Evolutionary conservation across 2,329 filamentous ascomycete species (phyloP).

Genomic region (Myriosclerotinia curreyana): DNA sequence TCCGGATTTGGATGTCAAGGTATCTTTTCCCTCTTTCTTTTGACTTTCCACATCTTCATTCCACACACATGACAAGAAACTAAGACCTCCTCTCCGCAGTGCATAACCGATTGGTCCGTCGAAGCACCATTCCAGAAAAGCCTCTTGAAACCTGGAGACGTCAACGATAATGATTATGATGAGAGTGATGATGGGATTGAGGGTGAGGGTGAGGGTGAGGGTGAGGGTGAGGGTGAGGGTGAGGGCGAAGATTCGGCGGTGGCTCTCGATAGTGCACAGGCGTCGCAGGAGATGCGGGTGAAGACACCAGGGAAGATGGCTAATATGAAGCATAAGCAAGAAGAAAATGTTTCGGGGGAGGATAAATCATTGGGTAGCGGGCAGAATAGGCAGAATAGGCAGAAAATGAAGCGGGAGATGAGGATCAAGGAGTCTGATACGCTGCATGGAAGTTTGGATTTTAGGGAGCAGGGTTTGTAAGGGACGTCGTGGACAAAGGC

Average conservation of each 20-base stretch:
- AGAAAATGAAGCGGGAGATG: neutral
- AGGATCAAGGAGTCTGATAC: neutral
- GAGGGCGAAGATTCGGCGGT: neutral
- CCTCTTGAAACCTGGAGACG: neutral
- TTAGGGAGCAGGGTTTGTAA: neutral
- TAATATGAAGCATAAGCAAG: neutral
- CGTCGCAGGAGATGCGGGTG: neutral
- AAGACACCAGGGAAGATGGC: neutral
- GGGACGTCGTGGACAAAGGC: neutral
- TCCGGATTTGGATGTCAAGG: neutral
- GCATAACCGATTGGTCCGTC: conserved; percentile 5
- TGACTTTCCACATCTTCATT: too few relatives aligned
- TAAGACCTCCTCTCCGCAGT: neutral
- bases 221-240: too few relatives aligned
- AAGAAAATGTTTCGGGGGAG: neutral
- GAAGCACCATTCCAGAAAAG: conserved; percentile 4
- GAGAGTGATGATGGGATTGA: neutral
- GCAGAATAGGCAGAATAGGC: too few relatives aligned
- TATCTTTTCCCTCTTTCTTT: neutral
- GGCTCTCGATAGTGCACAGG: neutral
- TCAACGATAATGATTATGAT: neutral
- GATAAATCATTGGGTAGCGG: neutral
- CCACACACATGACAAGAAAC: neutral
- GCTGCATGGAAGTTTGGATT: neutral
- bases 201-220: neutral